Conservation (phyloP, 805 yeast genomes). For the Torulaspora franciscae region DNA sequence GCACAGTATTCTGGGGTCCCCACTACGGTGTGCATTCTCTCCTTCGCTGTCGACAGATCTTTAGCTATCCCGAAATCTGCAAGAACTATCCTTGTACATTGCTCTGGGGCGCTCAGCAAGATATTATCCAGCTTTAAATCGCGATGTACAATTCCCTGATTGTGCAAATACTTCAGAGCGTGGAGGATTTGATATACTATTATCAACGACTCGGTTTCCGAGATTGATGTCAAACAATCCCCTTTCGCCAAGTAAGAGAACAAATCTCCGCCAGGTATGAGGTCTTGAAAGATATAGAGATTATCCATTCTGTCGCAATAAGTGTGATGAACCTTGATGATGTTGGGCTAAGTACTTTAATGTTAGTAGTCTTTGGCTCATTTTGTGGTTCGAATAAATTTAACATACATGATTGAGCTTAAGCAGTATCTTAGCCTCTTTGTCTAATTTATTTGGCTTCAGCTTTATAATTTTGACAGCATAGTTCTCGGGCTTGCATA, state of each 20-base stretch:
- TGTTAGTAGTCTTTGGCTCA: background rate
- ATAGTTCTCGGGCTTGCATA: constrained; percentile 31
- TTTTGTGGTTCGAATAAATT: background rate
- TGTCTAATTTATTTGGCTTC: constrained; percentile 29
- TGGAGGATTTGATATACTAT: constrained; percentile 52
- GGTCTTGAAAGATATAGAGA: constrained; percentile 46
- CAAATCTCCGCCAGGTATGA: constrained; percentile 54
- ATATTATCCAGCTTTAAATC: constrained; percentile 66
- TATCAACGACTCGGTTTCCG: constrained; percentile 52
- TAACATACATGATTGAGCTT: constrained; percentile 40
- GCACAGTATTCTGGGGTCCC: constrained; percentile 71
- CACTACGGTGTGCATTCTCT: constrained; percentile 47
- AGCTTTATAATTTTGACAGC: constrained; percentile 48
- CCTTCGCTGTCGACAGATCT: constrained; percentile 26
- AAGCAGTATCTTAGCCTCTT: constrained; percentile 43
- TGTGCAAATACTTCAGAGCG: constrained; percentile 54
- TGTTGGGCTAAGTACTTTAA: constrained; percentile 40
- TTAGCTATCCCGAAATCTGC: constrained; percentile 68
- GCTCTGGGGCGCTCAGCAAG: constrained; percentile 48
- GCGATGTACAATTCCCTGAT: constrained; percentile 53
- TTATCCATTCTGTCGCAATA: constrained; percentile 23
- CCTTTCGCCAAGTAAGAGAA: constrained; percentile 50
- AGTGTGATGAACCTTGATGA: constrained; percentile 43
- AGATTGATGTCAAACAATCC: constrained; percentile 38
- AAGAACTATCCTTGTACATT: constrained; percentile 49